These are phyloP conservation scores for Vanderwaltozyma tropicalis DNA, from an alignment of 805 yeast genomes.

Conservation along the genomic window DNA sequence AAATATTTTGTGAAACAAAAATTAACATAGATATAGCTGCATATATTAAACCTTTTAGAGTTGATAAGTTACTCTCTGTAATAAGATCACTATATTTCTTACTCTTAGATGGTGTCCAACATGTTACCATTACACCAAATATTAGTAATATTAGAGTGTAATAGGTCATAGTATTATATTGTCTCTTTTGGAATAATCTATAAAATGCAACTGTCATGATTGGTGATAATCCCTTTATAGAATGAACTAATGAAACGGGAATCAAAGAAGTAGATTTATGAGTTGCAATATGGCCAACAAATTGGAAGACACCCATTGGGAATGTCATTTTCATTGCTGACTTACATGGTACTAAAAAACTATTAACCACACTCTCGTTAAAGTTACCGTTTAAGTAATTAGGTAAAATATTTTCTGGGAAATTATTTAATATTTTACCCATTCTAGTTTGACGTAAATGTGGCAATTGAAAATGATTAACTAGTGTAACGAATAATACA, in stretches of 20 bases:
- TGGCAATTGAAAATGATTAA: conserved; percentile 39
- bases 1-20: conserved; percentile 69
- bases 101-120: conserved; percentile 32
- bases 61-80: not conserved
- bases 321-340: conserved; percentile 54
- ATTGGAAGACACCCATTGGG: conserved; percentile 93
- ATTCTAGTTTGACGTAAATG: conserved; percentile 9
- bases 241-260: conserved; percentile 92
- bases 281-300: conserved; percentile 80
- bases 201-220: conserved; percentile 77
- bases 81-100: not conserved
- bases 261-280: conserved; percentile 87
- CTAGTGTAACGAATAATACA: conserved; percentile 31
- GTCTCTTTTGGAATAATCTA: conserved; percentile 45
- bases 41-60: conserved; percentile 27
- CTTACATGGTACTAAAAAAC: conserved; percentile 45
- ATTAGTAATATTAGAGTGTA: conserved; percentile 70
- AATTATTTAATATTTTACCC: conserved; percentile 11
- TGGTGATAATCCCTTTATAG: conserved; percentile 87
- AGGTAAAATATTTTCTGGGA: conserved; percentile 30
- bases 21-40: conserved; percentile 40
- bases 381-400: conserved; percentile 24
- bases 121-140: conserved; percentile 74
- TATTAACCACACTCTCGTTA: conserved; percentile 22
- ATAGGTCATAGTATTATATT: conserved; percentile 59